Conservation (phyloP, 2,329 filamentous ascomycete genomes). For the Alternaria metachromatica region DNA sequence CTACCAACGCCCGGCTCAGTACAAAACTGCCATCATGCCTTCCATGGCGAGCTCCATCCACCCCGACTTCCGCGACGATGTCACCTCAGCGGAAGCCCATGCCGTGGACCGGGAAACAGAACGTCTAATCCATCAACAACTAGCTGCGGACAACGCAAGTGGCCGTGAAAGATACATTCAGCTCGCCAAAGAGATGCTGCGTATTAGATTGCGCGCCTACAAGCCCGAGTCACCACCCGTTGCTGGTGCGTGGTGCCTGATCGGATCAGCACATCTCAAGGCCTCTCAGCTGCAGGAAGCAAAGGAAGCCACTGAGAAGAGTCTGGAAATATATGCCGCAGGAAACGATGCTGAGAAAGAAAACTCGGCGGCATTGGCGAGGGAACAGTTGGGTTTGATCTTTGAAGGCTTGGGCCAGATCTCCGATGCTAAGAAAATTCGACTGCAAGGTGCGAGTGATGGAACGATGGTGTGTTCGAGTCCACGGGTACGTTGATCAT, state of each 20-base stretch:
- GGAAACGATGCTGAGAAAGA: not conserved
- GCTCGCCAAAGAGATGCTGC: not conserved
- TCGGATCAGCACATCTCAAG: not conserved
- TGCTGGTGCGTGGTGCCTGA: not conserved
- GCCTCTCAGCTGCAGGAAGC: not conserved
- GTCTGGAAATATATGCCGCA: not conserved
- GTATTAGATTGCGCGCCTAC: not conserved
- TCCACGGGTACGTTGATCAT: not conserved
- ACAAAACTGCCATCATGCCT: not conserved
- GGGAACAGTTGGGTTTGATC: not conserved
- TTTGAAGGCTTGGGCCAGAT: not conserved
- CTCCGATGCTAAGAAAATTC: not conserved
- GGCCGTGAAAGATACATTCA: not conserved
- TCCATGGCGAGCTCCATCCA: conserved; percentile 1
- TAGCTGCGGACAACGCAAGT: not conserved
- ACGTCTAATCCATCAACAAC: not conserved
- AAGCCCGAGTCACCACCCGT: not conserved
- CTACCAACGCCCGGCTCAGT: not conserved
- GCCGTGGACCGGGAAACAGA: not conserved
- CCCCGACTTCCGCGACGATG: not conserved
- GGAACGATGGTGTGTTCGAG: not conserved
- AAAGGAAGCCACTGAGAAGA: not conserved
- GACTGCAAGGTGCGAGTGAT: not conserved
- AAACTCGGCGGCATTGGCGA: not conserved
- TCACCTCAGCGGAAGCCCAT: not conserved